Conservation (phyloP, 2,329 filamentous ascomycete species). For the Hortaea werneckii region DNA sequence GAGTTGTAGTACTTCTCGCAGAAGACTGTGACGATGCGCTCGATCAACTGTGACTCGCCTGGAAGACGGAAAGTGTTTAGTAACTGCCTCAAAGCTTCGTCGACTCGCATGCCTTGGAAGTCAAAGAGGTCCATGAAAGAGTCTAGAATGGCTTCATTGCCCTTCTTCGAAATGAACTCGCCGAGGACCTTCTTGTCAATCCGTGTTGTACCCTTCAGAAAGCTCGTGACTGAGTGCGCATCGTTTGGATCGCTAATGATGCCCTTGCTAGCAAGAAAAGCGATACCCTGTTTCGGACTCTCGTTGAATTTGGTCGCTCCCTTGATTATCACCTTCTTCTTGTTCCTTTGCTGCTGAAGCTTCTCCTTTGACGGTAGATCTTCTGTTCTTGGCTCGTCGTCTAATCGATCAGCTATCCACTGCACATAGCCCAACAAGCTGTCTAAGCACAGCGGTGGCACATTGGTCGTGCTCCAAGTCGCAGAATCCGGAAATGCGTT, state of each 20-base stretch:
- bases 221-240: constrained; percentile 69
- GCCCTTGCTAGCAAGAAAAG: constrained; percentile 72
- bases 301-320: constrained; percentile 92
- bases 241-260: constrained; percentile 70
- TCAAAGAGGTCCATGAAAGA: constrained; percentile 83
- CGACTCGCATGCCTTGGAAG: constrained; percentile 74
- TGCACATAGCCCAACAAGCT: constrained; percentile 84
- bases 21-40: constrained; percentile 81
- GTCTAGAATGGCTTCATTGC: constrained; percentile 73
- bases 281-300: constrained; percentile 78
- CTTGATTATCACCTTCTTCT: constrained; percentile 80
- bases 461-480: constrained; percentile 97
- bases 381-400: constrained; percentile 55
- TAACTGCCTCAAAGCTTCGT: constrained; percentile 80
- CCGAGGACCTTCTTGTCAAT: constrained; percentile 86
- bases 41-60: constrained; percentile 85
- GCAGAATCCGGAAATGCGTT: constrained; percentile 96
- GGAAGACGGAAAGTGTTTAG: constrained; percentile 87
- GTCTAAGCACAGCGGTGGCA: constrained; percentile 88
- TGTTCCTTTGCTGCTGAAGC: constrained; percentile 62
- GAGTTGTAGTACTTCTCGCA: constrained; percentile 71
- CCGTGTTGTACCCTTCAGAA: constrained; percentile 76
- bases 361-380: constrained; percentile 55
- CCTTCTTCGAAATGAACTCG: constrained; percentile 84
- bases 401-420: constrained; percentile 76